A percentile compares a stretch with the other conserved stretches of the same genome.
phyloP scores from a whole-genome alignment of 169 alveolate genomes.

The Plasmodium cynomolgi region DNA sequence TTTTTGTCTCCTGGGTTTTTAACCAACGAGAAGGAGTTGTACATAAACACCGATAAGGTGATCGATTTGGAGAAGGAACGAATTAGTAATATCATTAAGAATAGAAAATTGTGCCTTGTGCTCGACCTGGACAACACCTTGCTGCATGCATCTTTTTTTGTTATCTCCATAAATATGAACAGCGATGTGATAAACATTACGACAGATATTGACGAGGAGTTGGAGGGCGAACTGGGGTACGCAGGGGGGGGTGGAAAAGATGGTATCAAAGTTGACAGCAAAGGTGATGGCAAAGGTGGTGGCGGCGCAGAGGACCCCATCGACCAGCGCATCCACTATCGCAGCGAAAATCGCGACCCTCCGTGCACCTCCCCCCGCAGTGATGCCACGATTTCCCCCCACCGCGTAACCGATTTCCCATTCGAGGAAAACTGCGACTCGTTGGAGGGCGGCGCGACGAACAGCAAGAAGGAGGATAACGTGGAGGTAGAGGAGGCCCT shows the following conservation, averaged over 20 bases:
- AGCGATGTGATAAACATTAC: slow-evolving; percentile 44
- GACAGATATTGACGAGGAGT: slow-evolving; percentile 52
- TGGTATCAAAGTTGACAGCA: no score
- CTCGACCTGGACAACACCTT: slow-evolving; percentile 88
- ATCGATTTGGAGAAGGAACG: slow-evolving; percentile 80
- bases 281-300: background rate
- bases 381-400: background rate
- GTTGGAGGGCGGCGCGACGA: background rate
- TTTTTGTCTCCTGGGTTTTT: slow-evolving; percentile 81
- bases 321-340: background rate
- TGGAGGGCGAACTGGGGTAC: background rate
- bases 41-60: slow-evolving; percentile 73
- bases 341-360: background rate
- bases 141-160: slow-evolving; percentile 83
- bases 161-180: slow-evolving; percentile 30
- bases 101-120: slow-evolving; percentile 84
- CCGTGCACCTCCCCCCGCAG: background rate
- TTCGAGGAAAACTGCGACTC: background rate
- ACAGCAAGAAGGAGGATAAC: slow-evolving; percentile 1
- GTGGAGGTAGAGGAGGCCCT: background rate
- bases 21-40: slow-evolving; percentile 76
- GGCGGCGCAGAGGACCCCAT: background rate
- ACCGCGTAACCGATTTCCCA: background rate
- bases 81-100: slow-evolving; percentile 58
- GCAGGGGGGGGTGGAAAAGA: background rate